These are phyloP conservation scores for Scleromitrula shiraiana DNA, from an alignment of 2,329 filamentous ascomycete genomes.

Conservation along the genomic window DNA sequence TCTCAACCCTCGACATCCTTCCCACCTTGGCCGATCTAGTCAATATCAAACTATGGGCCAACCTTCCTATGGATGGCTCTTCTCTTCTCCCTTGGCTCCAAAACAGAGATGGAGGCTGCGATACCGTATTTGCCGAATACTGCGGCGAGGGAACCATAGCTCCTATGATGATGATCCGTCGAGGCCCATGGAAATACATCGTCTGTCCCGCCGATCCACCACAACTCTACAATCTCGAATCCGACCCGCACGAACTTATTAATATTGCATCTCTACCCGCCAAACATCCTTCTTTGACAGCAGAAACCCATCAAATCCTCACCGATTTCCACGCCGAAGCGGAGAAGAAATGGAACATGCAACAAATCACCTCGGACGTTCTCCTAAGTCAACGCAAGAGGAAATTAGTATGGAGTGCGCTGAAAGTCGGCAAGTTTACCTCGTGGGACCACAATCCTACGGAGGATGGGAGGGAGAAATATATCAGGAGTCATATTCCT, in stretches of 20 bases:
- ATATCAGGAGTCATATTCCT: constrained; percentile 76
- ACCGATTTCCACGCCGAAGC: constrained; percentile 68
- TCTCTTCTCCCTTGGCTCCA: constrained; percentile 74
- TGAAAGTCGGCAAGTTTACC: constrained; percentile 67
- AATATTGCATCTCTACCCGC: constrained; percentile 33
- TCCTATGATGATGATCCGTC: constrained; percentile 89
- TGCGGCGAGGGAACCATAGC: constrained; percentile 87
- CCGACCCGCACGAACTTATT: constrained; percentile 43
- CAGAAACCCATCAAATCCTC: constrained; percentile 33
- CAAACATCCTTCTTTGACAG: constrained; percentile 29
- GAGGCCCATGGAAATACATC: constrained; percentile 84
- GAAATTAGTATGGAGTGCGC: constrained; percentile 68
- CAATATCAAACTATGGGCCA: constrained; percentile 58
- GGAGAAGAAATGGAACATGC: constrained; percentile 70
- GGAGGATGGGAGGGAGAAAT: constrained; percentile 63
- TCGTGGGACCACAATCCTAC: constrained; percentile 80
- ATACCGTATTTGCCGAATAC: constrained; percentile 92
- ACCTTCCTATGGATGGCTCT: constrained; percentile 77
- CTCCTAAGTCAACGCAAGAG: constrained; percentile 71
- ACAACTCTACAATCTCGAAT: constrained; percentile 72
- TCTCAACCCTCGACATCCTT: constrained; percentile 84
- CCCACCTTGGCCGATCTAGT: constrained; percentile 82
- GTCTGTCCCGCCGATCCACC: constrained; percentile 76
- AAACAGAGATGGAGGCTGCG: constrained; percentile 54
- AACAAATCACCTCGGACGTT: constrained; percentile 66